Conservation (phyloP, 805 yeast genomes). For the Cyberlindnera euphorbiiphila region DNA sequence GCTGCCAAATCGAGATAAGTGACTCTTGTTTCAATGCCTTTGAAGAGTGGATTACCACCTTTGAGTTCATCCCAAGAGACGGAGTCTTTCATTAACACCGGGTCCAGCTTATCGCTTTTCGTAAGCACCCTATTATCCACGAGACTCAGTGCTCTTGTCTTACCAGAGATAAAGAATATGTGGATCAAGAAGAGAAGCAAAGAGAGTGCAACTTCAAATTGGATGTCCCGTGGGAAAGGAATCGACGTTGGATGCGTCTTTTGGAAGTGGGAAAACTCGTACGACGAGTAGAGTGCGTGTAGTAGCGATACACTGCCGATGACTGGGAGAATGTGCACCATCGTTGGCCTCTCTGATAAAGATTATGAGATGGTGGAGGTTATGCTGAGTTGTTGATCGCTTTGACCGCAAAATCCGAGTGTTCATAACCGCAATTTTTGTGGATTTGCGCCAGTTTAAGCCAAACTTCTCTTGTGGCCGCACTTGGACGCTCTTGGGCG, state of each 20-base stretch:
- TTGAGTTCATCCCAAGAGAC: conserved; percentile 42
- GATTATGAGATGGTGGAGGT: too few relatives aligned
- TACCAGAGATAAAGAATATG: conserved; percentile 15
- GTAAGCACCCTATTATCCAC: conserved; percentile 28
- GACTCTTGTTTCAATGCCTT: conserved; percentile 45
- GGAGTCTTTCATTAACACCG: conserved; percentile 47
- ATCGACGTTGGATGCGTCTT: conserved; percentile 20
- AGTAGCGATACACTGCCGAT: conserved; percentile 26
- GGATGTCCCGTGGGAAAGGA: conserved; percentile 43
- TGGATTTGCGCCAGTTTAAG: too few relatives aligned
- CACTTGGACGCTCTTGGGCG: too few relatives aligned
- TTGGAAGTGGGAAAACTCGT: conserved; percentile 42
- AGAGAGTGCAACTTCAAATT: conserved; percentile 48
- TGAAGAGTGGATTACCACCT: conserved; percentile 43
- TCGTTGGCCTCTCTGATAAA: neutral
- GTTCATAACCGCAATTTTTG: too few relatives aligned
- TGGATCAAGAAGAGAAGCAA: conserved; percentile 37
- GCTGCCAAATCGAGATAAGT: conserved; percentile 46
- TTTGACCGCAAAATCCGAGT: too few relatives aligned
- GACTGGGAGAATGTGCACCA: conserved; percentile 10
- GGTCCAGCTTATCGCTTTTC: conserved; percentile 37
- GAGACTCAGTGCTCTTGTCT: conserved; percentile 23
- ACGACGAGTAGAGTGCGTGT: conserved; percentile 53
- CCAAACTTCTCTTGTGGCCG: too few relatives aligned
- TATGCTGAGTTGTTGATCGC: neutral